Evolutionary conservation across 192 early-diverging fungal genomes (phyloP).

Genomic region (Podila horticola): DNA sequence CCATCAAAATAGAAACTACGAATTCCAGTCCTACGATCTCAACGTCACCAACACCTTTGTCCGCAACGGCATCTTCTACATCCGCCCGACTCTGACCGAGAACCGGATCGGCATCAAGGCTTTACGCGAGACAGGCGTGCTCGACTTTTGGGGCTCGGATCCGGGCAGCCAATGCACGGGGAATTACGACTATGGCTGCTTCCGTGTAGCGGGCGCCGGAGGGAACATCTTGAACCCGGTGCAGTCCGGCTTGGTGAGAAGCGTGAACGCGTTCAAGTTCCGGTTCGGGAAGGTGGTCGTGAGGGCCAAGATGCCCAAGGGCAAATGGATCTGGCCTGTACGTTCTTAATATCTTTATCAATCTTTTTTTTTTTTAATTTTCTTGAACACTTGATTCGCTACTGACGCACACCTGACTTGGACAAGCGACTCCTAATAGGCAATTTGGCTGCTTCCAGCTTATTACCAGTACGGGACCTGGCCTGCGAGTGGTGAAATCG

Average conservation of each 20-base stretch:
- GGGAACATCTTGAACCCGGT: slow-evolving; percentile 69
- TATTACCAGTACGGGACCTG: slow-evolving; percentile 63
- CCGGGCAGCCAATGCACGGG: slow-evolving; percentile 41
- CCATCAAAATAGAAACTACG: slow-evolving; percentile 10
- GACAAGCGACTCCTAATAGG: slow-evolving; percentile 17
- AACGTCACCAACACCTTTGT: slow-evolving; percentile 70
- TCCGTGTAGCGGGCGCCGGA: slow-evolving; percentile 53
- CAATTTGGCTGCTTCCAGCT: slow-evolving; percentile 72
- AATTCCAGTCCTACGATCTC: slow-evolving; percentile 51
- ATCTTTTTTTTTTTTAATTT: not conserved
- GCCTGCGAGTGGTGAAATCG: slow-evolving; percentile 74
- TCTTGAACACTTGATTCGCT: not conserved
- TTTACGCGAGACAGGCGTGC: slow-evolving; percentile 48
- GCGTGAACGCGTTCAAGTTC: slow-evolving; percentile 56
- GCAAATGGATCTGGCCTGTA: slow-evolving; percentile 63
- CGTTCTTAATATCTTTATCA: not conserved
- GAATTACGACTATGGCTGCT: slow-evolving; percentile 54
- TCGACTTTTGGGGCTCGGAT: slow-evolving; percentile 49
- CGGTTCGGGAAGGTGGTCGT: slow-evolving; percentile 68
- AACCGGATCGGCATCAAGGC: slow-evolving; percentile 58
- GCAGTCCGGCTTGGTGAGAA: slow-evolving; percentile 62
- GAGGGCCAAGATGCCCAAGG: slow-evolving; percentile 63
- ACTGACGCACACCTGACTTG: not conserved
- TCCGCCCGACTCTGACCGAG: slow-evolving; percentile 68
- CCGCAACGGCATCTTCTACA: slow-evolving; percentile 65